A percentile compares a stretch with the other conserved stretches of the same genome.
Evolutionary conservation across 805 yeast species (phyloP).

Genomic region (Martiniozyma abietophila): DNA sequence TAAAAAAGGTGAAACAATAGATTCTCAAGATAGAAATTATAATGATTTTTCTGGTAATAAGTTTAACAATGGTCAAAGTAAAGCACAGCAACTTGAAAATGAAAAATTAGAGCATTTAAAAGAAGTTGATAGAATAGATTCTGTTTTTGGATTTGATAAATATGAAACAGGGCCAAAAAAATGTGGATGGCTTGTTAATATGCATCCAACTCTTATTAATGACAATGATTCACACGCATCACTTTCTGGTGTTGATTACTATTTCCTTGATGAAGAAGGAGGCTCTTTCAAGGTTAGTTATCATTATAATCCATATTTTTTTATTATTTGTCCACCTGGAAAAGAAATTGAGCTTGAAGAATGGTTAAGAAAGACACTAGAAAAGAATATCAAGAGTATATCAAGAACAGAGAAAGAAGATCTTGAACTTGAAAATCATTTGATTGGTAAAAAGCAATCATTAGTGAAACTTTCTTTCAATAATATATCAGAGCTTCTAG

Average conservation of each 20-base stretch:
- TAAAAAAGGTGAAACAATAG: background rate
- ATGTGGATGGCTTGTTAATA: slow-evolving; percentile 87
- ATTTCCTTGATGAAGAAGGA: slow-evolving; percentile 93
- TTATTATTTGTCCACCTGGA: slow-evolving; percentile 54
- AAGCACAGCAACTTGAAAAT: slow-evolving; percentile 11
- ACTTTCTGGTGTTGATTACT: slow-evolving; percentile 83
- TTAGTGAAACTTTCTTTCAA: slow-evolving; percentile 64
- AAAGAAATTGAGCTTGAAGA: slow-evolving; percentile 78
- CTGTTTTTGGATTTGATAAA: slow-evolving; percentile 81
- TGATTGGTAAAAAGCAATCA: slow-evolving; percentile 61
- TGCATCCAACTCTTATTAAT: slow-evolving; percentile 78
- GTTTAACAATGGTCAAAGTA: slow-evolving; percentile 1
- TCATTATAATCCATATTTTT: slow-evolving; percentile 81
- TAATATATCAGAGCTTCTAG: slow-evolving; percentile 62
- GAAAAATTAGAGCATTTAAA: slow-evolving; percentile 44
- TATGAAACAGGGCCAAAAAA: slow-evolving; percentile 60
- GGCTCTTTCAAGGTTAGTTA: slow-evolving; percentile 86
- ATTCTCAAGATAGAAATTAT: slow-evolving; percentile 10
- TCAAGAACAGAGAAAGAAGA: slow-evolving; percentile 65
- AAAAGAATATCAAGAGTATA: slow-evolving; percentile 48
- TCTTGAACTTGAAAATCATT: slow-evolving; percentile 72
- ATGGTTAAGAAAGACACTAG: slow-evolving; percentile 58
- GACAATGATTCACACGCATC: slow-evolving; percentile 55
- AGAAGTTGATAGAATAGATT: slow-evolving; percentile 61
- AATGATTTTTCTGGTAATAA: slow-evolving; percentile 14